These are phyloP conservation scores for Pyrenopolyporus hunteri DNA, from an alignment of 495 filamentous ascomycete species.

Conservation along the genomic window DNA sequence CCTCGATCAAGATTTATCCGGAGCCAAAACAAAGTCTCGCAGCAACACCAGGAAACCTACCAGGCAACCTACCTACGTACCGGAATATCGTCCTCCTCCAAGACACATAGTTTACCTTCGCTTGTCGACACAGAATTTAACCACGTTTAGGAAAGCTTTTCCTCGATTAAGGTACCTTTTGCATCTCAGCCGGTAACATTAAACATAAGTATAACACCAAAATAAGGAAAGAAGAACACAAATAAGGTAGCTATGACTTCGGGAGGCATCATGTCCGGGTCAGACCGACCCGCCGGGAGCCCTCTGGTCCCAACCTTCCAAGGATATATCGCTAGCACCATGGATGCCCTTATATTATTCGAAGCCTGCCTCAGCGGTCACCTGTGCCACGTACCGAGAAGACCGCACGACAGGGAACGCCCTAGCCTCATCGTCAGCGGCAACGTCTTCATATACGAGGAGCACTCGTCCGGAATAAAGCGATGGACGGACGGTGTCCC, in stretches of 20 bases:
- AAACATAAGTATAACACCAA: too few species aligned
- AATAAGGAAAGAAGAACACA: too few species aligned
- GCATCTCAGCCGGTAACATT: constrained; percentile 10
- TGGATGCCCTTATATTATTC: constrained; percentile 78
- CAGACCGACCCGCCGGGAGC: constrained; percentile 17
- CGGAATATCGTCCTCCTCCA: background rate
- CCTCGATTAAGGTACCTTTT: constrained; percentile 19
- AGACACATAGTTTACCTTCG: constrained; percentile 24
- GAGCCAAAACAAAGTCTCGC: too few species aligned
- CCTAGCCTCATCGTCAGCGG: constrained; percentile 76
- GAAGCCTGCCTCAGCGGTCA: constrained; percentile 73
- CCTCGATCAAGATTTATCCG: background rate
- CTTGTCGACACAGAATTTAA: constrained; percentile 4
- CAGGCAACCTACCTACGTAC: constrained; percentile 10
- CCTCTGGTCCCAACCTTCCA: constrained; percentile 58
- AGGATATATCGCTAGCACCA: constrained; percentile 72
- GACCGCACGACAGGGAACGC: constrained; percentile 86
- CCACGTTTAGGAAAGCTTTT: constrained; percentile 17
- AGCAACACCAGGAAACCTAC: background rate
- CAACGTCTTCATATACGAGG: constrained; percentile 88
- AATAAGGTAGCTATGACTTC: constrained; percentile 15
- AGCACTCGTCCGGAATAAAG: constrained; percentile 86
- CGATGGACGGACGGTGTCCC: constrained; percentile 90
- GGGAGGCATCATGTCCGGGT: constrained; percentile 14
- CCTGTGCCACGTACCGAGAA: constrained; percentile 74